Percentiles rank a stretch among this genome's conserved stretches.
phyloP scores from a whole-genome alignment of 1,139 yeast species.

The Keqinozyma sinolaborantium region DNA sequence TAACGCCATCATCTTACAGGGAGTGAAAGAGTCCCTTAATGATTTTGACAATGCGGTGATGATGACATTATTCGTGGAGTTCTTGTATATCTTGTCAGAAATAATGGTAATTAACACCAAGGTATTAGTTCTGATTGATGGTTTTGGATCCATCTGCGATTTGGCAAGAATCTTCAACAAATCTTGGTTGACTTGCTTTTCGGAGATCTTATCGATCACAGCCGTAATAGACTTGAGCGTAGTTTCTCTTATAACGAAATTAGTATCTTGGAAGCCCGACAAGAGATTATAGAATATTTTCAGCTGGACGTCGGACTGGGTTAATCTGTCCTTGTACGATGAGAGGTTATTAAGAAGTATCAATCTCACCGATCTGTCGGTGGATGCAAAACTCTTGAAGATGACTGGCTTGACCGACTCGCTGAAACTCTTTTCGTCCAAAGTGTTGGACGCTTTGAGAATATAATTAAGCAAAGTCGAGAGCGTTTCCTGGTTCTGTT shows the following conservation, averaged over 20 bases:
- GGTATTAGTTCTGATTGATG: slow-evolving; percentile 85
- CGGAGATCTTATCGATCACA: slow-evolving; percentile 65
- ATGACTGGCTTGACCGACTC: slow-evolving; percentile 60
- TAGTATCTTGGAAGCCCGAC: slow-evolving; percentile 84
- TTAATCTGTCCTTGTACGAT: slow-evolving; percentile 46
- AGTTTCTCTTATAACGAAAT: slow-evolving; percentile 73
- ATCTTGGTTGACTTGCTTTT: slow-evolving; percentile 84
- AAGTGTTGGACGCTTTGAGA: slow-evolving; percentile 39
- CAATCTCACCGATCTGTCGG: slow-evolving; percentile 76
- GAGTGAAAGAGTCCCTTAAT: slow-evolving; percentile 74
- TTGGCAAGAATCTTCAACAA: slow-evolving; percentile 77
- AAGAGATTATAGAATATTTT: slow-evolving; percentile 65
- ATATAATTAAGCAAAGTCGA: slow-evolving; percentile 46
- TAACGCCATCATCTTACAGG: slow-evolving; percentile 75
- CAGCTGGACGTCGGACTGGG: slow-evolving; percentile 63
- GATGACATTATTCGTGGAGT: slow-evolving; percentile 65
- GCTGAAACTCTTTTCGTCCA: slow-evolving; percentile 38
- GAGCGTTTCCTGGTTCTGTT: slow-evolving; percentile 35
- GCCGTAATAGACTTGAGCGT: slow-evolving; percentile 69
- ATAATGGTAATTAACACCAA: slow-evolving; percentile 72
- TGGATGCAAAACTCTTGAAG: slow-evolving; percentile 56
- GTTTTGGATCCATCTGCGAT: slow-evolving; percentile 80
- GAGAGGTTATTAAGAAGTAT: slow-evolving; percentile 65
- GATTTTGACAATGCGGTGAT: slow-evolving; percentile 87
- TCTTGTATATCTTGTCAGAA: slow-evolving; percentile 57